These are phyloP conservation scores for Suhomyces emberorum DNA, from an alignment of 805 yeast species.

Conservation along the genomic window DNA sequence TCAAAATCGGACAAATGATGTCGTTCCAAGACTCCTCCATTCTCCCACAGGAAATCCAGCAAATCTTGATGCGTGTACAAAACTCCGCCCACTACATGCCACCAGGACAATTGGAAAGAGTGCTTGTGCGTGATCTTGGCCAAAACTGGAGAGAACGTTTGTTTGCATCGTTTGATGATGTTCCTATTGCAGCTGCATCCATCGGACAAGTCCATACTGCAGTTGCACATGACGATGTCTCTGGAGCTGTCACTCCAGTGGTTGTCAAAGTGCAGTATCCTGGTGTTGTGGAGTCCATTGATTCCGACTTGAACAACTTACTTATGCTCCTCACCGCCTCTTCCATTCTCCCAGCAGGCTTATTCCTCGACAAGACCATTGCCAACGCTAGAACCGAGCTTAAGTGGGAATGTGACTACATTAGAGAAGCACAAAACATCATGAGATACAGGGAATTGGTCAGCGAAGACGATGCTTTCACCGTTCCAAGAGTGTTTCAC, in stretches of 20 bases:
- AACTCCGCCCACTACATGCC: slow-evolving; percentile 98
- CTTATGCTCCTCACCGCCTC: slow-evolving; percentile 82
- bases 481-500: slow-evolving; percentile 77
- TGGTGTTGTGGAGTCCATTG: slow-evolving; percentile 91
- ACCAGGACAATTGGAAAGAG: slow-evolving; percentile 75
- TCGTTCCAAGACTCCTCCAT: slow-evolving; percentile 90
- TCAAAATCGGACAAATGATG: slow-evolving; percentile 94
- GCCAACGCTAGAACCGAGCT: slow-evolving; percentile 91
- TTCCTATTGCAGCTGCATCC: slow-evolving; percentile 96
- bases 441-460: slow-evolving; percentile 61
- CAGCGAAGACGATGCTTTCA: slow-evolving; percentile 56
- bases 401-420: slow-evolving; percentile 97
- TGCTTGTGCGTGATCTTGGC: slow-evolving; percentile 73
- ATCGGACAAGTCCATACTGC: slow-evolving; percentile 96
- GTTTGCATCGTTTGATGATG: slow-evolving; percentile 74
- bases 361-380: slow-evolving; percentile 86
- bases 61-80: slow-evolving; percentile 79
- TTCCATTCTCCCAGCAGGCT: slow-evolving; percentile 81
- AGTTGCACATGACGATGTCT: slow-evolving; percentile 53
- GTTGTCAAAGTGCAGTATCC: slow-evolving; percentile 98
- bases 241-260: slow-evolving; percentile 64
- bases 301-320: slow-evolving; percentile 87
- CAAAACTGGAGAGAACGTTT: slow-evolving; percentile 65
- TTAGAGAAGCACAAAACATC: slow-evolving; percentile 80
- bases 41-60: slow-evolving; percentile 80